These are phyloP conservation scores for Cercospora sp. DNA, from an alignment of 2,329 filamentous ascomycete genomes.

Conservation along the genomic window DNA sequence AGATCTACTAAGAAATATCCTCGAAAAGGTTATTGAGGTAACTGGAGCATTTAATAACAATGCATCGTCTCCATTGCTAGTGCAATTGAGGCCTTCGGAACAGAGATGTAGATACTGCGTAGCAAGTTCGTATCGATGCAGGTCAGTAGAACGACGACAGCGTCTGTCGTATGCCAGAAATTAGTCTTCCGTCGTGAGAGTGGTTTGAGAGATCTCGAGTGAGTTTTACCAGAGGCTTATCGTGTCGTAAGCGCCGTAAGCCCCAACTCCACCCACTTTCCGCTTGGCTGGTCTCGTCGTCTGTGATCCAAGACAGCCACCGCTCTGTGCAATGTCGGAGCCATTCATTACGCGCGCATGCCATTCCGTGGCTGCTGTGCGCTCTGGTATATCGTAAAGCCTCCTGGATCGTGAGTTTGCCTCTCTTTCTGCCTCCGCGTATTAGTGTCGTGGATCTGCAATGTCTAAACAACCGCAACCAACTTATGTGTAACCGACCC, in stretches of 20 bases:
- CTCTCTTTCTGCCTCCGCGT: conserved; percentile 12
- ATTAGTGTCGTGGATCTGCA: conserved; percentile 23
- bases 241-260: neutral
- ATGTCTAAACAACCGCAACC: conserved; percentile 17
- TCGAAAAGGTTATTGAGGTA: neutral
- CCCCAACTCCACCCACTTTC: neutral
- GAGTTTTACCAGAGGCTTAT: neutral
- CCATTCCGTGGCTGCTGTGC: conserved; percentile 8
- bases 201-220: neutral
- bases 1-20: neutral
- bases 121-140: neutral
- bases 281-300: conserved; percentile 18
- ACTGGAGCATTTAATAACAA: neutral
- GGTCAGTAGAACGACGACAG: neutral
- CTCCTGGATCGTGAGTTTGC: conserved; percentile 23
- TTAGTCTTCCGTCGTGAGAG: neutral
- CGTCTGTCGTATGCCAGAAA: neutral
- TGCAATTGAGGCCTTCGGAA: neutral
- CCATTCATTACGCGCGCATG: conserved; percentile 32
- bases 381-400: conserved; percentile 20
- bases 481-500: conserved; percentile 20
- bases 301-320: conserved; percentile 20
- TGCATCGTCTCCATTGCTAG: neutral
- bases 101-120: neutral
- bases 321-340: conserved; percentile 17